Percentiles rank a stretch among this genome's conserved stretches.
These are phyloP conservation scores for Salpingoeca rosetta DNA, from an alignment of 78 protist genomes.

Conservation along the genomic window DNA sequence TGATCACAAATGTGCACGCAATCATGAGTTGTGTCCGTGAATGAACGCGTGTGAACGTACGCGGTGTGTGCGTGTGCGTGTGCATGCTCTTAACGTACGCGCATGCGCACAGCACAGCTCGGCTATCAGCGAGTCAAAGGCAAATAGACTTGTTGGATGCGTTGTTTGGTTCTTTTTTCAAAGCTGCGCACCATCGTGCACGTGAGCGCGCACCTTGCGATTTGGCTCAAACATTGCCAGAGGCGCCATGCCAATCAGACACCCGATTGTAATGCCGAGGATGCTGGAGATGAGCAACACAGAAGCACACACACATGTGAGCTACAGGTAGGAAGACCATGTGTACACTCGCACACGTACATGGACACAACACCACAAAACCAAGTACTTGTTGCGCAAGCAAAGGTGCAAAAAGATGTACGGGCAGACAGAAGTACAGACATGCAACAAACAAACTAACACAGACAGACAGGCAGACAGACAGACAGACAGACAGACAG, in stretches of 20 bases:
- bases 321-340: not conserved
- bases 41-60: no score
- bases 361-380: no score
- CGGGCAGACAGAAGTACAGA: not conserved
- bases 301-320: no score
- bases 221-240: not conserved
- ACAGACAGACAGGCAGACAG: not conserved
- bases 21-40: not conserved
- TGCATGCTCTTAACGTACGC: not conserved
- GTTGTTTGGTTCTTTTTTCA: not conserved
- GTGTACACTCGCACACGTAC: not conserved
- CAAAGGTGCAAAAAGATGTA: not conserved
- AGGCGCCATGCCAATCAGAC: not conserved
- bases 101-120: not conserved
- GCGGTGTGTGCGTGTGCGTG: not conserved
- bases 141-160: not conserved
- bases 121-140: not conserved
- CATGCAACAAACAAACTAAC: not conserved
- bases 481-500: not conserved
- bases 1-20: not conserved
- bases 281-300: not conserved
- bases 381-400: not conserved
- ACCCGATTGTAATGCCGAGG: not conserved
- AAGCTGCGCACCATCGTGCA: not conserved
- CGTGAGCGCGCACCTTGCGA: not conserved